Conservation (phyloP, 257 asterid species). For the Parsonsia alboflavescens region DNA sequence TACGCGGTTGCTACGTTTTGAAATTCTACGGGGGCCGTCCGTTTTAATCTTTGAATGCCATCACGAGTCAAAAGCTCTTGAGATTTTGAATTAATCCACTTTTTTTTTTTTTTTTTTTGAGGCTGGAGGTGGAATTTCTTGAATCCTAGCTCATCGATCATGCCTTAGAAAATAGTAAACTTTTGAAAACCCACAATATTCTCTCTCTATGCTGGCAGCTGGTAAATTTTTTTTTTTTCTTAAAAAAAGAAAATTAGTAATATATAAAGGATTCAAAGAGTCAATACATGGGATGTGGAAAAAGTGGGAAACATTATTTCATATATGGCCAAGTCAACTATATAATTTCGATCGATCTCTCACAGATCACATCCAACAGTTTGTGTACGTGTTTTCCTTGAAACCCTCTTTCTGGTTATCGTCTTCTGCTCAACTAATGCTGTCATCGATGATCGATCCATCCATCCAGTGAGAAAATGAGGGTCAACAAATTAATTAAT, state of each 20-base stretch:
- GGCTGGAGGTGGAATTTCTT: conserved; percentile 1
- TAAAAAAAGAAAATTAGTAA: too few species aligned
- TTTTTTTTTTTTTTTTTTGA: background rate
- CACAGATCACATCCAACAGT: background rate
- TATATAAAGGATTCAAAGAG: background rate
- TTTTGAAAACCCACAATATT: background rate
- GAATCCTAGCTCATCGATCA: background rate
- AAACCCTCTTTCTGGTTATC: background rate
- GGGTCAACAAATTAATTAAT: background rate
- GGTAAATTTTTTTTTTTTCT: too few species aligned
- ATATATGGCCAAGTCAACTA: background rate
- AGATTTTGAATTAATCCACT: background rate
- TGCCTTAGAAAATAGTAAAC: background rate
- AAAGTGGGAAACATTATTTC: background rate
- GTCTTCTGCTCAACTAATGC: background rate
- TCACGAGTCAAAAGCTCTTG: background rate
- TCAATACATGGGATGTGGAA: background rate
- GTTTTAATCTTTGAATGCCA: background rate
- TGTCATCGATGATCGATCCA: too few species aligned
- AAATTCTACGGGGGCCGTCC: background rate
- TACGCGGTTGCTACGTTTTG: background rate
- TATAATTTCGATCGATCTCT: background rate
- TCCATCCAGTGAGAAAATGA: background rate
- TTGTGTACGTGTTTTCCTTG: background rate
- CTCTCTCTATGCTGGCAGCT: too few species aligned